These are phyloP conservation scores for Gastrodia elata DNA, from an alignment of 106 monocot species.

Conservation along the genomic window DNA sequence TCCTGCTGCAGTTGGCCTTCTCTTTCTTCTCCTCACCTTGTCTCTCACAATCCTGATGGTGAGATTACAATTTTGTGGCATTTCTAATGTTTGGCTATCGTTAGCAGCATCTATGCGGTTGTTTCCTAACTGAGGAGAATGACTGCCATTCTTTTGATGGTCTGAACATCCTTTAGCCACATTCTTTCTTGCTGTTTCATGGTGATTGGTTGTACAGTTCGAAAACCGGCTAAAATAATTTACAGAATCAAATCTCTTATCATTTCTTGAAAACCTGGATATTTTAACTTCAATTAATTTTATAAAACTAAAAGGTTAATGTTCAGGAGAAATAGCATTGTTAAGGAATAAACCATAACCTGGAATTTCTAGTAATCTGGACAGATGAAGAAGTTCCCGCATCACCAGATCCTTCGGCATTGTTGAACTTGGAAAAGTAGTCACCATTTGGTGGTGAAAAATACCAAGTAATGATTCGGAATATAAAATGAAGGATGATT, in stretches of 20 bases:
- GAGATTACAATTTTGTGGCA: slow-evolving; percentile 30
- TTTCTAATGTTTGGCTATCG: slow-evolving; percentile 12
- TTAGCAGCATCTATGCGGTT: slow-evolving; percentile 10
- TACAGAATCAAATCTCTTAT: slow-evolving; percentile 18
- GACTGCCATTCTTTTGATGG: slow-evolving; percentile 20
- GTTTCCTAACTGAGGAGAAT: slow-evolving; percentile 13
- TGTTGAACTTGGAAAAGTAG: slow-evolving; percentile 24
- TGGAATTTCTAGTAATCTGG: slow-evolving; percentile 27
- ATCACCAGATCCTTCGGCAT: slow-evolving; percentile 11
- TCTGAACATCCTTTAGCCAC: slow-evolving; percentile 9
- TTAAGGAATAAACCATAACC: slow-evolving; percentile 21
- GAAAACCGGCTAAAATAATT: slow-evolving; percentile 10
- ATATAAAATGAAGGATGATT: slow-evolving; percentile 19
- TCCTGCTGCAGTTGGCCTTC: slow-evolving; percentile 24
- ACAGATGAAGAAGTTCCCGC: slow-evolving; percentile 23
- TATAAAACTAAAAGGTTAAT: not conserved
- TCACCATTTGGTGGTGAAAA: slow-evolving; percentile 19
- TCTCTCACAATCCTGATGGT: slow-evolving; percentile 49
- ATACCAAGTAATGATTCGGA: slow-evolving; percentile 17
- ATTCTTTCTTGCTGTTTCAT: slow-evolving; percentile 12
- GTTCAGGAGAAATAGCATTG: not conserved
- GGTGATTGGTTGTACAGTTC: slow-evolving; percentile 9
- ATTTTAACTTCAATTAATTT: not conserved
- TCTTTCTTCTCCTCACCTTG: slow-evolving; percentile 49
- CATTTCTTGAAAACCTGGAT: slow-evolving; percentile 35